Evolutionary conservation across 768 basidiomycete species (phyloP).

Genomic region (Lepiota brunneoincarnata): DNA sequence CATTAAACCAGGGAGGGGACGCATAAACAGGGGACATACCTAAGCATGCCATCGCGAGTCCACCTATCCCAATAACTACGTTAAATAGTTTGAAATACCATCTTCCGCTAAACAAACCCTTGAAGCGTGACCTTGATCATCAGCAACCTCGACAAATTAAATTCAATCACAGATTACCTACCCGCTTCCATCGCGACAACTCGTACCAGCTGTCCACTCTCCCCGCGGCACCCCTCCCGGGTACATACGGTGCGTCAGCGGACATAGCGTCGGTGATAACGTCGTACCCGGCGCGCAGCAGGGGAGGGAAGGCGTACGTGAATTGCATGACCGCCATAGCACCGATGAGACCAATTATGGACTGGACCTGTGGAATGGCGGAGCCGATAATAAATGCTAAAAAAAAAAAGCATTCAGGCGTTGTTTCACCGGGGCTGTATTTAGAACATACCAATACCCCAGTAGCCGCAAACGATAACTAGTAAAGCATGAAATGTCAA

Average conservation of each 20-base stretch:
- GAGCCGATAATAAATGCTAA: constrained; percentile 54
- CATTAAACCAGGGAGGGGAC: not conserved
- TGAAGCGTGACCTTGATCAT: not conserved
- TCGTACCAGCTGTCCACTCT: constrained; percentile 36
- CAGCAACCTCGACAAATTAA: not conserved
- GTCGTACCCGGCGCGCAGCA: constrained; percentile 35
- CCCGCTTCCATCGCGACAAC: constrained; percentile 42
- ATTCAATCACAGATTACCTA: constrained; percentile 13
- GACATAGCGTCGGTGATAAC: constrained; percentile 41
- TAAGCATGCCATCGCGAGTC: constrained; percentile 46
- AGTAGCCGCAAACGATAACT: constrained; percentile 37
- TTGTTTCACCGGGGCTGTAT: not conserved
- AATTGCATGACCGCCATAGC: constrained; percentile 63
- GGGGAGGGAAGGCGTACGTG: constrained; percentile 52
- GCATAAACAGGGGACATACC: constrained; percentile 27
- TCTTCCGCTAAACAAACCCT: constrained; percentile 40
- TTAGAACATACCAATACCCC: constrained; percentile 31
- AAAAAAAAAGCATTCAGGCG: not conserved
- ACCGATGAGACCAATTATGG: constrained; percentile 51
- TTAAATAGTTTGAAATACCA: constrained; percentile 55
- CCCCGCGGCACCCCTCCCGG: constrained; percentile 25
- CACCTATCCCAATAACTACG: constrained; percentile 40
- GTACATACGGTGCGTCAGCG: constrained; percentile 25
- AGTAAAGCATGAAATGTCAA: constrained; percentile 6
- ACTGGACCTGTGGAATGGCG: constrained; percentile 58